phyloP scores from a whole-genome alignment of 129 eudicot species.

The Dittrichia graveolens region DNA sequence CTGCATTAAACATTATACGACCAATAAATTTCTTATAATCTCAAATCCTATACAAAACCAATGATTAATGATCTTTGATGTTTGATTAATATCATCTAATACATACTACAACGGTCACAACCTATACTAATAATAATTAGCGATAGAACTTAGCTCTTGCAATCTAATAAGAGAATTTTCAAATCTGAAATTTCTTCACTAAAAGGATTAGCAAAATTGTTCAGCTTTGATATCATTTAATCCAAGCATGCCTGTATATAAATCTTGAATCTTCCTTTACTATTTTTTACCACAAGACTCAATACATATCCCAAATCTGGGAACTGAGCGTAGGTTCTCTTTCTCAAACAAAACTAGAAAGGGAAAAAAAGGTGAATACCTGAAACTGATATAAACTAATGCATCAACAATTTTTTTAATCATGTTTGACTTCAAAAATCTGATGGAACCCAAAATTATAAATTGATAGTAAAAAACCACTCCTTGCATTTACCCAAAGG shows the following conservation, averaged over 20 bases:
- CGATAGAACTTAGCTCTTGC: background rate
- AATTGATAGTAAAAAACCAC: background rate
- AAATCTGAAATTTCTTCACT: background rate
- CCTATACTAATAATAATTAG: background rate
- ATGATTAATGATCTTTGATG: background rate
- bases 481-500: background rate
- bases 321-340: background rate
- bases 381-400: background rate
- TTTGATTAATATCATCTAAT: conserved; percentile 1
- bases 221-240: background rate
- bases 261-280: background rate
- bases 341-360: background rate
- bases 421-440: background rate
- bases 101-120: background rate
- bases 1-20: conserved; percentile 38
- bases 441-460: background rate
- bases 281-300: conserved; percentile 5
- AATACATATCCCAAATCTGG: conserved; percentile 11
- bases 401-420: background rate
- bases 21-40: conserved; percentile 10
- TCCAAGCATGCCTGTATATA: background rate
- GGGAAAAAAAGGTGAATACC: background rate
- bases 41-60: background rate
- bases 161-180: background rate
- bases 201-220: background rate